Percentiles rank a stretch among this genome's conserved stretches.
phyloP scores from a whole-genome alignment of 1,284 basidiomycete species.

The Heterobasidion parviporum region DNA sequence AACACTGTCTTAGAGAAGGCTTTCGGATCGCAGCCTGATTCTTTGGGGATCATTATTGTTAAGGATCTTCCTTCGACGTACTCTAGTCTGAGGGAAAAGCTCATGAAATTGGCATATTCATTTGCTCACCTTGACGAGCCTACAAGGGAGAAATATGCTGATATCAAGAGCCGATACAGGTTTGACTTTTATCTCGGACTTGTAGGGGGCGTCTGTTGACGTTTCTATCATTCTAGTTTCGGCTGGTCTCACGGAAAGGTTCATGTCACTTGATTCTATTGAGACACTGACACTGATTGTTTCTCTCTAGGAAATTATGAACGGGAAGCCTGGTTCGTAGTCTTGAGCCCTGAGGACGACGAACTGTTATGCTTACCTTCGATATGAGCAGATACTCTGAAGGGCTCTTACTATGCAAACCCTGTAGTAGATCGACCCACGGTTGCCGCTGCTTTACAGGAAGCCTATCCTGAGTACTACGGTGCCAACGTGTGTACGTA shows the following conservation, averaged over 20 bases:
- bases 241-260: conserved; percentile 94
- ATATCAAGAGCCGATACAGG: conserved; percentile 66
- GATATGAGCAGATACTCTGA: conserved; percentile 54
- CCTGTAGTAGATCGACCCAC: conserved; percentile 60
- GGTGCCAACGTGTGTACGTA: conserved; percentile 65
- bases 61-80: conserved; percentile 72
- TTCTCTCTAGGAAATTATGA: conserved; percentile 79
- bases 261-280: conserved; percentile 5
- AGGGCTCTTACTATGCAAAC: conserved; percentile 92
- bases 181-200: conserved; percentile 15
- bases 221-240: conserved; percentile 42
- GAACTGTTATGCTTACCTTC: neutral
- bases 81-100: conserved; percentile 48
- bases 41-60: conserved; percentile 75
- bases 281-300: neutral
- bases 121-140: conserved; percentile 67
- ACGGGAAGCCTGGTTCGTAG: conserved; percentile 67
- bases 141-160: conserved; percentile 62
- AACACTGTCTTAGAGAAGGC: conserved; percentile 48
- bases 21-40: conserved; percentile 71
- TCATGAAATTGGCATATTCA: conserved; percentile 65
- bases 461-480: conserved; percentile 72
- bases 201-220: conserved; percentile 2
- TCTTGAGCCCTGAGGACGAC: neutral
- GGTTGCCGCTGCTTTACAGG: conserved; percentile 43